Conservation (phyloP, 345 rosid genomes). For the Noccaea caerulescens region DNA sequence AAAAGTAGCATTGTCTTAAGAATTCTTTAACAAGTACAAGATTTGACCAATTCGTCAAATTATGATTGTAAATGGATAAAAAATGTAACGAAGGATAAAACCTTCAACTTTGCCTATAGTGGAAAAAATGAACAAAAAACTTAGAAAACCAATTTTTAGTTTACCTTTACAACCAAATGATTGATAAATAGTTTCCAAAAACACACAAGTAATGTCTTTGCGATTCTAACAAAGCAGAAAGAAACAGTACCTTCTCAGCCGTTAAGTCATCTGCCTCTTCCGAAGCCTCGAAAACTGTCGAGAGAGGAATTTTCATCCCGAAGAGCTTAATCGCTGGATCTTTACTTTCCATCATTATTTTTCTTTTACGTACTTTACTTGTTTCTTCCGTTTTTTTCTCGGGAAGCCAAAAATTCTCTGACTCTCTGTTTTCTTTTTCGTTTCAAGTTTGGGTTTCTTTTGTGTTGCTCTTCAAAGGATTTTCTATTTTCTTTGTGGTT, state of each 20-base stretch:
- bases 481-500: constrained; percentile 34
- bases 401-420: background rate
- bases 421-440: background rate
- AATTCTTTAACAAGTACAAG: background rate
- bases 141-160: background rate
- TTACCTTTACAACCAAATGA: constrained; percentile 2
- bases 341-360: constrained; percentile 49
- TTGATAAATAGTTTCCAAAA: background rate
- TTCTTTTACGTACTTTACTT: background rate
- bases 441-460: constrained; percentile 13
- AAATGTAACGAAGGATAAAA: background rate
- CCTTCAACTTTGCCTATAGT: background rate
- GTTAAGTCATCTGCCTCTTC: constrained; percentile 37
- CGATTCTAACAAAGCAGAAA: constrained; percentile 1
- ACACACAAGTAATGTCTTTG: background rate
- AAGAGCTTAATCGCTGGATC: constrained; percentile 77
- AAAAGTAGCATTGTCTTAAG: background rate
- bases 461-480: background rate
- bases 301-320: constrained; percentile 66
- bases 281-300: constrained; percentile 29
- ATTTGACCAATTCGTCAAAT: background rate
- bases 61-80: background rate
- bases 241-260: constrained; percentile 55
- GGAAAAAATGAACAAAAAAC: constrained; percentile 16
- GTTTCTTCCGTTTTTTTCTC: background rate